These are phyloP conservation scores for Trichoderma citrinoviride DNA, from an alignment of 2,329 filamentous ascomycete genomes.

Conservation along the genomic window DNA sequence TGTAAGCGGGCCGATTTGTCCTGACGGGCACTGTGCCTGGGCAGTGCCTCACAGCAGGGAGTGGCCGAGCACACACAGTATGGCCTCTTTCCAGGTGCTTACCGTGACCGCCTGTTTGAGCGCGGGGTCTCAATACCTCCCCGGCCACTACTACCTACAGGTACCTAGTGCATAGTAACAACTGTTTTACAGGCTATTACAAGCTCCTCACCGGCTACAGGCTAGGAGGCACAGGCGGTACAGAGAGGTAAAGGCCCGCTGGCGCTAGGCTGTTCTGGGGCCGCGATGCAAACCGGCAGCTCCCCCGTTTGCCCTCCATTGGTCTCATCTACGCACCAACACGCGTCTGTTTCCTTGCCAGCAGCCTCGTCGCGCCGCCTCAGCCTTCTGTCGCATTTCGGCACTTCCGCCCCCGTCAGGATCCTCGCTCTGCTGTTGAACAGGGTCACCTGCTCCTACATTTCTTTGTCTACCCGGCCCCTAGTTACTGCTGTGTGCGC, in stretches of 20 bases:
- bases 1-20: too few species aligned
- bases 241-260: neutral
- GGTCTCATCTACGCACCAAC: slow-evolving; percentile 11
- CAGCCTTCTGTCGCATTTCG: slow-evolving; percentile 6
- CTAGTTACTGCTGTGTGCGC: neutral
- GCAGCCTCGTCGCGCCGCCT: slow-evolving; percentile 17
- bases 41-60: too few species aligned
- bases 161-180: too few species aligned
- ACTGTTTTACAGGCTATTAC: neutral
- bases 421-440: neutral
- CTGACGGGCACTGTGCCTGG: too few species aligned
- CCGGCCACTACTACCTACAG: too few species aligned
- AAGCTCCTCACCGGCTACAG: too few species aligned
- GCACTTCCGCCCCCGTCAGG: neutral
- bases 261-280: slow-evolving; percentile 20
- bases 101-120: neutral
- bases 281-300: slow-evolving; percentile 13
- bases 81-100: neutral
- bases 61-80: too few species aligned
- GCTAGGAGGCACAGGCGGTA: too few species aligned
- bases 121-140: too few species aligned
- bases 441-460: neutral
- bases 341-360: slow-evolving; percentile 21
- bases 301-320: slow-evolving; percentile 11
- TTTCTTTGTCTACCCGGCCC: neutral